Base-by-base conservation (phyloP, 495 filamentous ascomycete genomes). In the Penicillium coprophilum region DNA sequence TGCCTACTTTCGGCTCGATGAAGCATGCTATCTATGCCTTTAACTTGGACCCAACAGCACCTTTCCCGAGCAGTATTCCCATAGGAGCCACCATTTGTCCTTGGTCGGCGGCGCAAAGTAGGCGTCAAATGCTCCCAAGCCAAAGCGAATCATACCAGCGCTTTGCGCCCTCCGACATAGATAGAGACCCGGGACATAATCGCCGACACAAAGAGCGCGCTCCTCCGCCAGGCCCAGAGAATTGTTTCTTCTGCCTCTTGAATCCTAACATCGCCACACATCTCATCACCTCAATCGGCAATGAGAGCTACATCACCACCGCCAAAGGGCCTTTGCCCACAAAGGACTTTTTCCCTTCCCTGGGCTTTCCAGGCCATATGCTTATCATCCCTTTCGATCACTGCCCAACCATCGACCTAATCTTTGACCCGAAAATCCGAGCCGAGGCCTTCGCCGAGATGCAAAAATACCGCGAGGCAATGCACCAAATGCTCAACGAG, bases 21-120 rank as follows among this genome's bases (percentile, higher is more conserved):
- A 84, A 87, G 45, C 96, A 96, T 75, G 87, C 88, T 47, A 84
- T 96, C 68, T 96, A 95, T 64, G 94, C 94, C 13, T 98, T 98
- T 71, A 81, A 81, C 7, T 73, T 97, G 8, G 82, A 86, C 51
- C 82, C 85, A n/a, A 76, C 80, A 23, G 77, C 80, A 13, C 81
- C 88, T 2, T 62, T 78, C 4, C 65, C 83, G 10, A 59, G 79
- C 15, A 77, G 74, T 2, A 69, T 90, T 12, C 91, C 91, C 0
- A 51, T 66, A 0, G 89, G 88, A 11, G 80, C 83, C 63, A 96
- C 92, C 11, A 76, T 81, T 24, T 87, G 85, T 0, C 92, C 92
- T 1, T 82, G 94, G 55, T 56, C 75, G 6, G 70, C 74, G n/a
- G 56, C 65, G 8, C 59, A 70, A 40, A 71, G 69, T 52, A 94